Percentiles rank a stretch among this genome's conserved stretches.
phyloP scores from a whole-genome alignment of 352 stramenopile genomes.

The Globisporangium cylindrosporum region DNA sequence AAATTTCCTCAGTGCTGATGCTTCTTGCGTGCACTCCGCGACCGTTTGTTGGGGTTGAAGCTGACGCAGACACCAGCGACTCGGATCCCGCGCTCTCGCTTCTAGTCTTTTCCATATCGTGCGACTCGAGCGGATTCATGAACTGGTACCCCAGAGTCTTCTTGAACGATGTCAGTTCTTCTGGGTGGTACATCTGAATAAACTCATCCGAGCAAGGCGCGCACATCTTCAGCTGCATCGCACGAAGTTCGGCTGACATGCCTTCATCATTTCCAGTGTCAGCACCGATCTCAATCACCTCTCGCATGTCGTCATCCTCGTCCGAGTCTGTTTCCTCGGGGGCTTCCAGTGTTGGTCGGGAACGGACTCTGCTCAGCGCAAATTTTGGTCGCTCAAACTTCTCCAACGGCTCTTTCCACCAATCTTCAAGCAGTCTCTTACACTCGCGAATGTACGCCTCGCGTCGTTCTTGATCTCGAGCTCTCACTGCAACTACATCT shows the following conservation, averaged over 20 bases:
- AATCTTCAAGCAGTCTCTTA: constrained; percentile 72
- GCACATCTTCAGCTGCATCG: constrained; percentile 10
- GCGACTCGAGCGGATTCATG: constrained; percentile 78
- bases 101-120: constrained; percentile 45
- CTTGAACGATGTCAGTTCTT: constrained; percentile 84
- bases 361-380: constrained; percentile 14
- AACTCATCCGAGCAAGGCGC: constrained; percentile 67
- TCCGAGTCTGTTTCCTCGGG: constrained; percentile 18
- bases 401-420: constrained; percentile 84
- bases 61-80: constrained; percentile 38
- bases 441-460: constrained; percentile 80
- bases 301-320: constrained; percentile 8
- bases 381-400: constrained; percentile 58
- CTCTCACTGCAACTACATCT: constrained; percentile 16
- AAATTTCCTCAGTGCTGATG: constrained; percentile 50
- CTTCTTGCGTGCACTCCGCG: constrained; percentile 8
- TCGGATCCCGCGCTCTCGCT: constrained; percentile 44
- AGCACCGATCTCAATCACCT: constrained; percentile 7
- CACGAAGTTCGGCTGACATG: constrained; percentile 7
- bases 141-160: constrained; percentile 87
- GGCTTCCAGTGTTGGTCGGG: constrained; percentile 12
- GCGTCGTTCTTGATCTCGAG: constrained; percentile 49
- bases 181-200: constrained; percentile 80
- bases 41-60: constrained; percentile 38
- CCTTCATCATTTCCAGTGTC: not conserved